Evolutionary conservation across 495 filamentous ascomycete species (phyloP), one percentile per base, ranked within the genome.

Genomic region (Apiosordaria backusii): DNA sequence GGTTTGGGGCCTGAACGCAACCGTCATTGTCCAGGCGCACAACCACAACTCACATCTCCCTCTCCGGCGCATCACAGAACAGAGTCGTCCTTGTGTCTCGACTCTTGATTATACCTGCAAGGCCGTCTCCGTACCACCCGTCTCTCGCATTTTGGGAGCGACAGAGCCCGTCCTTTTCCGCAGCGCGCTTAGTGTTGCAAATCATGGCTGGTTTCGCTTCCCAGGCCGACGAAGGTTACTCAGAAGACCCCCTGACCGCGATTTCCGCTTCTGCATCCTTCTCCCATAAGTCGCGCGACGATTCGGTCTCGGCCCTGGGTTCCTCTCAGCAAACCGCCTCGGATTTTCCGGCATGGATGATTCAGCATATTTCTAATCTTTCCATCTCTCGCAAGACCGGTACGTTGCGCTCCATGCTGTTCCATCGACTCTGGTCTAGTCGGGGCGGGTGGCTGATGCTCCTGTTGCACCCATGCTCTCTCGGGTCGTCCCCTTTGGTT

Each of bases 221-320:
- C 18, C 79, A 81, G 67, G 83, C 81, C 58, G 84, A 86, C 76
- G 84, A 86, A 73, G 84, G 84, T 69, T 86, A 86, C 71, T 85
- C 83, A 40, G 84, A 86, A 71, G 81, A 83, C 71, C 84, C 84
- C 61, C 75, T 86, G 66, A 83, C 76, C 66, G 75, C 65, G 21
- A 60, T 77, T 23, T 75, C 76, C 54, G 68, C 76, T 29, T 67
- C 78, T 22, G 57, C 66, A 1, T 62, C 67, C 18, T 75, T 67
- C 53, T 62, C 61, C 19, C 23, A 66, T 45, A 77, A 77, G 63
- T 55, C 54, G 10, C 65, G 69, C 21, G 67, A 74, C 22, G 72
- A 72, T 61, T 61, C 70, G 24, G 58, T 71, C 13, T 62, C 67
- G 52, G 63, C 69, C 10, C 60, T 72, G 26, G 60, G 60, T 1